Base-by-base conservation (phyloP, 2,329 filamentous ascomycete genomes). In the Pseudopyrenochaeta lycopersici region DNA sequence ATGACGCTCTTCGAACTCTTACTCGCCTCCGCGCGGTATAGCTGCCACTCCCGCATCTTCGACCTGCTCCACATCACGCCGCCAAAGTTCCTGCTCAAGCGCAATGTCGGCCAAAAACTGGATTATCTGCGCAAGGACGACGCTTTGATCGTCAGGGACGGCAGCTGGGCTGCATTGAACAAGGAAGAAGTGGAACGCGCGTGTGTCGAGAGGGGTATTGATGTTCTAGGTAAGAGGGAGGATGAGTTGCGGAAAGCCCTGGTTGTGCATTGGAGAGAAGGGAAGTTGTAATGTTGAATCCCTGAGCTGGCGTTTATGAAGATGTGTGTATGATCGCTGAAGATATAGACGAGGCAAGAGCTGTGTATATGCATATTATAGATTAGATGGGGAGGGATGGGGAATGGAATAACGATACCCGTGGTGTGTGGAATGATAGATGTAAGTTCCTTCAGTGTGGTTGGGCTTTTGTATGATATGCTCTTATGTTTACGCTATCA, bases 121-220 rank as follows among this genome's bases (percentile, higher is more conserved):
- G 76, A 81, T 35, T 91, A 90, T 68, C 72, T 97, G 57, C 82
- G 82, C 40, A 76, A 82, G 32, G 93, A 97, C 76, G 91, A 96
- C 75, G 76, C 68, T 58, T 78, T 94, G 72, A 83, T 97, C 42
- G 67, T 81, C 15, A 77, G 81, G 32, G 84, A 85, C 41, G 90
- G 90, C 1, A 90, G 88, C 0, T 81, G 84, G 4, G 60, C 70
- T 2, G 82, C 76, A 18, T 77, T 96, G 63, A 82, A 83, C 59
- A 76, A 76, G 7, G 83, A 85, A 33, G 91, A 96, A 78, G 77
- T 92, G 17, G 77, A 78, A 55, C 82, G 91, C 54, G 91, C 91
- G 12, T 90, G 89, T 65, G 82, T 86, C 52, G 90, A 92, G 60
- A 52, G 73, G 40, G 73, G 73, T 7, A 56, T 74, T 15, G 38